Conservation (phyloP, 148 eudicot species). For the Nepenthes mirabilis region DNA sequence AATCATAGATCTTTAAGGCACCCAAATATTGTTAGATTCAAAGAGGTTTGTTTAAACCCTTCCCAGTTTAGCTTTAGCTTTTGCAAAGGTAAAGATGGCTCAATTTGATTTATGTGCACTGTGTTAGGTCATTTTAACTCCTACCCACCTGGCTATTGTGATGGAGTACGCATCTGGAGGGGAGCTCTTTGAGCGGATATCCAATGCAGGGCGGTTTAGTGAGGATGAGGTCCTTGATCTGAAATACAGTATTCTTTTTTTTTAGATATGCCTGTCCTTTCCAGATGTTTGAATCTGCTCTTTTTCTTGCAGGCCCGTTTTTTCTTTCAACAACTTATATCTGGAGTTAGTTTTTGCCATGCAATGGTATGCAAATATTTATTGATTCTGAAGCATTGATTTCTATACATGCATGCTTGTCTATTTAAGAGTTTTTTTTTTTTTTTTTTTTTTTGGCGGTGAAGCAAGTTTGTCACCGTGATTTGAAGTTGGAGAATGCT, state of each 20-base stretch:
- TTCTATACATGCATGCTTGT: not conserved
- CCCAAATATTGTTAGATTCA: constrained; percentile 38
- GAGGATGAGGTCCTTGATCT: constrained; percentile 32
- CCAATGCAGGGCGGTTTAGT: constrained; percentile 33
- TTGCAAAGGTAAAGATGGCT: constrained; percentile 1
- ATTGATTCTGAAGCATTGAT: not conserved
- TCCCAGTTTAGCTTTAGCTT: constrained; percentile 1
- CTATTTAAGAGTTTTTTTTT: not conserved
- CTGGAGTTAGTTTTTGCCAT: constrained; percentile 40
- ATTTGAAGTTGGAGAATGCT: constrained; percentile 36
- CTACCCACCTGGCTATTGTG: constrained; percentile 45
- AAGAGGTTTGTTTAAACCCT: constrained; percentile 21
- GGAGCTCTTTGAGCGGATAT: constrained; percentile 38
- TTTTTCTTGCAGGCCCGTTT: constrained; percentile 29
- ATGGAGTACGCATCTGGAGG: constrained; percentile 53
- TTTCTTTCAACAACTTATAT: constrained; percentile 40
- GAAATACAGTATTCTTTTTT: not conserved
- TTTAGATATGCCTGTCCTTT: not conserved
- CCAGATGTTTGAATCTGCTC: not conserved
- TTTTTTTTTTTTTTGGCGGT: not conserved
- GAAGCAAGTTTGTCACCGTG: constrained; percentile 47
- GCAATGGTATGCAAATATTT: constrained; percentile 24
- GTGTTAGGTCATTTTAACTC: constrained; percentile 30
- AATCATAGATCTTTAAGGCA: constrained; percentile 38
- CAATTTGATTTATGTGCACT: constrained; percentile 4